Percentiles rank a stretch among this genome's conserved stretches.
These are phyloP conservation scores for Cyclocybe cylindracea DNA, from an alignment of 768 basidiomycete genomes.

Conservation along the genomic window DNA sequence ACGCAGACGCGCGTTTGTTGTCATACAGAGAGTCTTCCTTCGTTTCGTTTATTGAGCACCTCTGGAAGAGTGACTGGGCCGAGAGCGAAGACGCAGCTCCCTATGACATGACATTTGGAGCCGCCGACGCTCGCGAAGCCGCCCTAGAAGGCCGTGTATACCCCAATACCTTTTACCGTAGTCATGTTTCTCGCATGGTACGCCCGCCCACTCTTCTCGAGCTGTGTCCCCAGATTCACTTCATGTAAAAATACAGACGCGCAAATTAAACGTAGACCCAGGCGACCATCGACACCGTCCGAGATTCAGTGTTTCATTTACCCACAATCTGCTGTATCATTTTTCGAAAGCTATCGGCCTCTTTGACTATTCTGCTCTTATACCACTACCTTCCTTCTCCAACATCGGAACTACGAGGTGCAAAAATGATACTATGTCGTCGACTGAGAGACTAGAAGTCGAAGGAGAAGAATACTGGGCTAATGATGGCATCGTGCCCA, in stretches of 20 bases:
- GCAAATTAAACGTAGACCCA: not conserved
- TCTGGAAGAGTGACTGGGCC: conserved; percentile 52
- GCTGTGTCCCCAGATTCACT: not conserved
- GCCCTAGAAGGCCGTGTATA: conserved; percentile 35
- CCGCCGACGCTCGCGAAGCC: conserved; percentile 42
- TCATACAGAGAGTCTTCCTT: conserved; percentile 40
- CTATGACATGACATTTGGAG: conserved; percentile 48
- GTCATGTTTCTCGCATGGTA: conserved; percentile 41
- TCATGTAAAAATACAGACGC: conserved; percentile 1
- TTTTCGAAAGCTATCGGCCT: conserved; percentile 29
- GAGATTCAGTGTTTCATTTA: conserved; percentile 1
- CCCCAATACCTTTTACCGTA: conserved; percentile 42
- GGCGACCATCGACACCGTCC: conserved; percentile 16
- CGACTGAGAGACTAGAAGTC: not conserved
- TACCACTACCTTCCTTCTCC: conserved; percentile 35
- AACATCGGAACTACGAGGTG: not conserved
- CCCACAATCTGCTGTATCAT: conserved; percentile 12
- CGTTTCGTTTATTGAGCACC: conserved; percentile 30
- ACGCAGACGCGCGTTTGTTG: conserved; percentile 42
- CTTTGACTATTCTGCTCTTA: conserved; percentile 39
- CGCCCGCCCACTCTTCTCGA: conserved; percentile 8
- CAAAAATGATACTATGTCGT: not conserved
- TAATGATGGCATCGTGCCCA: conserved; percentile 51
- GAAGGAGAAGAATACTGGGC: conserved; percentile 35
- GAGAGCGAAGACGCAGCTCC: conserved; percentile 46